Base-by-base conservation (phyloP, 306 rosid species). In the Vachellia pachyceras region DNA sequence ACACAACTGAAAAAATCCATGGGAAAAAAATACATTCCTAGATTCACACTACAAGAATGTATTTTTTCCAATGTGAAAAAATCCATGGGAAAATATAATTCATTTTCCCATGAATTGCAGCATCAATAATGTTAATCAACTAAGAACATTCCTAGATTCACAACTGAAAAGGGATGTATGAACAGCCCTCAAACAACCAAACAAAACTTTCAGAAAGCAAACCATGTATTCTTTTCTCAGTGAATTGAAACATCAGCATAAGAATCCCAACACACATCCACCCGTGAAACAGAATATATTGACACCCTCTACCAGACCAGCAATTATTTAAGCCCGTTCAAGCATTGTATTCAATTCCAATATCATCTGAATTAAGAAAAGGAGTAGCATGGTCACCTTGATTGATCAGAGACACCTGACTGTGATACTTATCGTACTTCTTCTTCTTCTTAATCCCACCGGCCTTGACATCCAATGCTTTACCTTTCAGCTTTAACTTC, bases 401-500 rank as follows among this genome's bases (percentile, higher is more conserved):
- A 77, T 49, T 29, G n/a, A 52, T 49, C 22, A 75, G 66, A 15
- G 81, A 60, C 8, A 68, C 41, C 8, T 61, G 41, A 54, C 29
- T 12, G 39, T n/a, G 57, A 37, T 20, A 57, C 66, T 80, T 80
- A 23, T 29, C n/a, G 33, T 55, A 75, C 49, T 75, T 88, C 65
- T 20, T 55, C 60, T 49, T 87, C 85, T 76, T 87, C 0, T 66
- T 71, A 20, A 86, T 82, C n/a, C 84, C 88, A 3, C 61, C 85
- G 14, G 33, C 60, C 81, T 77, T 89, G 54, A 86, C 82, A 37
- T 85, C 76, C 81, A 89, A 69, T 17, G 90, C 73, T 67, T 87
- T 91, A 4, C 90, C 93, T 65, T 88, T 89, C 79, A 91, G 80
- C 86, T 77, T 88, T 86, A 89, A 72, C 80, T 84, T 89, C 72